A percentile compares a stretch with the other conserved stretches of the same genome.
Conservation (phyloP, 2,329 filamentous ascomycete genomes). For the Arthrobotrys musiformis region DNA sequence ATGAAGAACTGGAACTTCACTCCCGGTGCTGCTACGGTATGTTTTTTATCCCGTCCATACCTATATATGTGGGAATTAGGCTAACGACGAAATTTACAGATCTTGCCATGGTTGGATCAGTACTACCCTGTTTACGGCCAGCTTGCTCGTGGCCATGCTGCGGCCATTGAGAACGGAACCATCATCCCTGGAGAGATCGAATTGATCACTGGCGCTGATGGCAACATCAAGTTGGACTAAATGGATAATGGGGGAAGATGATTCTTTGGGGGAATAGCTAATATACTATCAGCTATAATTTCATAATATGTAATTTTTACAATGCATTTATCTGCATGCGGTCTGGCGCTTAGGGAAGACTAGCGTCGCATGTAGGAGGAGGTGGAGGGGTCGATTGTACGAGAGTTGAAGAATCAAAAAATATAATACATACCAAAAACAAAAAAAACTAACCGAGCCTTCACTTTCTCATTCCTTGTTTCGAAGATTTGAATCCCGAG, state of each 20-base stretch:
- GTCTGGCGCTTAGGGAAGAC: constrained; percentile 5
- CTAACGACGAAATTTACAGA: constrained; percentile 12
- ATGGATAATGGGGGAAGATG: background rate
- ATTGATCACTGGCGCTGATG: constrained; percentile 46
- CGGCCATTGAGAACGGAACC: constrained; percentile 71
- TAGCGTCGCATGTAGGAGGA: background rate
- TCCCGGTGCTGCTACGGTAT: constrained; percentile 61
- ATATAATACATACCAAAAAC: background rate
- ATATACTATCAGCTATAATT: constrained; percentile 13
- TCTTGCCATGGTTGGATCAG: constrained; percentile 56
- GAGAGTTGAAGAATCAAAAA: background rate
- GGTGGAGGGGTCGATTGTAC: background rate
- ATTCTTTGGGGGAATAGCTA: background rate
- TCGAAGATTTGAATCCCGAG: background rate
- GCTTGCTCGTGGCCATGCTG: constrained; percentile 71
- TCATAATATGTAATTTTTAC: constrained; percentile 4
- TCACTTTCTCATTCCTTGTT: background rate
- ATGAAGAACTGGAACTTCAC: constrained; percentile 76
- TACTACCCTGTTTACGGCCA: constrained; percentile 74
- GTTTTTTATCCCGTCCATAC: background rate
- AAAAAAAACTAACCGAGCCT: background rate
- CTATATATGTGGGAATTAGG: background rate
- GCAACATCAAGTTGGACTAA: constrained; percentile 27
- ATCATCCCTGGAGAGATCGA: constrained; percentile 69
- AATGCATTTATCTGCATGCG: background rate